A percentile compares a stretch with the other conserved stretches of the same genome.
Evolutionary conservation across 257 asterid species (phyloP).

Genomic region (Solanum rostratum): DNA sequence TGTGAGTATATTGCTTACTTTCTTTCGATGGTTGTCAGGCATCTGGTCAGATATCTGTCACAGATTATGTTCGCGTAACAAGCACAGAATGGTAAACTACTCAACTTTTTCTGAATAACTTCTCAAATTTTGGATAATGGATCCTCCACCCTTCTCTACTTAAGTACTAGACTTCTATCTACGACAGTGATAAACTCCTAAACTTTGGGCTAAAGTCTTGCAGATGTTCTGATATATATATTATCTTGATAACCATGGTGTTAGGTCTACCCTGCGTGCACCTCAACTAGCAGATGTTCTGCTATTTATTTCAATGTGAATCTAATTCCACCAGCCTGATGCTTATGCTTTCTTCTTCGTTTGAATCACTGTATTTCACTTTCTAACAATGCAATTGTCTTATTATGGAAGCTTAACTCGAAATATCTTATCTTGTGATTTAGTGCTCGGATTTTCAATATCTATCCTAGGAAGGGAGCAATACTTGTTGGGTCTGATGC

Average conservation of each 20-base stretch:
- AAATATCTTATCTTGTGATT: neutral
- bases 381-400: neutral
- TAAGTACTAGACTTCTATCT: neutral
- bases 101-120: neutral
- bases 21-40: conserved; percentile 27
- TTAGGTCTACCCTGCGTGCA: neutral
- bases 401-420: conserved; percentile 1
- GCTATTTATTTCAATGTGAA: neutral
- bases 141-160: neutral
- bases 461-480: conserved; percentile 94
- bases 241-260: neutral
- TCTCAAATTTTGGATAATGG: neutral
- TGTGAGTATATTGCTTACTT: neutral
- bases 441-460: conserved; percentile 89
- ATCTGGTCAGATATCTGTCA: conserved; percentile 70
- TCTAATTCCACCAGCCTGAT: neutral
- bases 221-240: neutral
- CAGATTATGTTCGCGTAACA: conserved; percentile 73
- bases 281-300: neutral
- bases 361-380: neutral
- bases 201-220: neutral
- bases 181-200: neutral
- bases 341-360: neutral
- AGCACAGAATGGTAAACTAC: conserved; percentile 72
- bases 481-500: conserved; percentile 90